Conservation (phyloP, 495 filamentous ascomycete genomes). For the Penicillium daleae region DNA sequence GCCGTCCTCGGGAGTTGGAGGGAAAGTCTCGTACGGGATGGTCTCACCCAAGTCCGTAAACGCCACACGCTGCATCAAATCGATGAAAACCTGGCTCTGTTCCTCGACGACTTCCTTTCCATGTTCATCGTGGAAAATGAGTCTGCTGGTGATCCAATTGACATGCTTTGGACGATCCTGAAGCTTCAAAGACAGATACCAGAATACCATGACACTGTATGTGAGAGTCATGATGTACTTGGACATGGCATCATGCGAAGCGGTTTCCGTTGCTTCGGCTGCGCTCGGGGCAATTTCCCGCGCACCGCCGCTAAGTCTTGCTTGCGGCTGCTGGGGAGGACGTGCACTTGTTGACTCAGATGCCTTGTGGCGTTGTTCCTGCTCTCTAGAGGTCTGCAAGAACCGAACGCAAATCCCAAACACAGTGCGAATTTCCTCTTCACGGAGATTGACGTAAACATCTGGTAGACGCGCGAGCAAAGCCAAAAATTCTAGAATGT, state of each 20-base stretch:
- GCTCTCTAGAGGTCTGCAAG: constrained; percentile 72
- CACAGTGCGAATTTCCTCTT: constrained; percentile 86
- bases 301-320: constrained; percentile 46
- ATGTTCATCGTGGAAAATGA: constrained; percentile 72
- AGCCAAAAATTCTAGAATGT: constrained; percentile 91
- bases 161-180: constrained; percentile 82
- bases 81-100: constrained; percentile 89
- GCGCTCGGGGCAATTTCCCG: constrained; percentile 44
- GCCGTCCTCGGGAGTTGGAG: constrained; percentile 67
- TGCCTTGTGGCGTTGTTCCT: constrained; percentile 53
- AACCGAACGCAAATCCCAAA: constrained; percentile 96
- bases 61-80: constrained; percentile 92
- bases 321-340: constrained; percentile 27
- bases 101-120: constrained; percentile 82
- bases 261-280: constrained; percentile 35
- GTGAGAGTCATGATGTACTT: constrained; percentile 92
- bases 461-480: constrained; percentile 83
- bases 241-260: constrained; percentile 47
- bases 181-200: constrained; percentile 88
- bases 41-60: constrained; percentile 78
- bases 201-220: constrained; percentile 94
- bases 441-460: constrained; percentile 82
- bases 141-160: constrained; percentile 87
- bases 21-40: constrained; percentile 54
- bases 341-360: constrained; percentile 39